Conservation (phyloP, 768 basidiomycete species). For the Hortiboletus campestris region DNA sequence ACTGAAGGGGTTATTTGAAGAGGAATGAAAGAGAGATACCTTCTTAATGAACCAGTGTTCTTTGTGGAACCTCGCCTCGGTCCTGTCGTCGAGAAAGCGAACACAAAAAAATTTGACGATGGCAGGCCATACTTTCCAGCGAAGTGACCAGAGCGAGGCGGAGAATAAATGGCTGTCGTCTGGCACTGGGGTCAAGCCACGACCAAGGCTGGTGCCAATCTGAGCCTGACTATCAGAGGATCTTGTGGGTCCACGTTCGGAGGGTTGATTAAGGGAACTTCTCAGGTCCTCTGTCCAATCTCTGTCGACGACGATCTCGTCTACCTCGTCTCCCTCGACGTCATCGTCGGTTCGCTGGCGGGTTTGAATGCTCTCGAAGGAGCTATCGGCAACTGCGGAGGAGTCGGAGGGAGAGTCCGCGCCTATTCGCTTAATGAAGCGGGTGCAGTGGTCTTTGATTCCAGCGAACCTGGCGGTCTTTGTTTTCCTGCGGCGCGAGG, state of each 20-base stretch:
- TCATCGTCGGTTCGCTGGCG: slow-evolving; percentile 33
- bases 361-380: slow-evolving; percentile 37
- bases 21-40: slow-evolving; percentile 20
- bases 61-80: slow-evolving; percentile 49
- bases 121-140: slow-evolving; percentile 58
- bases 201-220: slow-evolving; percentile 35
- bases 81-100: slow-evolving; percentile 58
- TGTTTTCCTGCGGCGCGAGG: slow-evolving; percentile 29
- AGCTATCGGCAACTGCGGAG: slow-evolving; percentile 50
- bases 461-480: slow-evolving; percentile 40
- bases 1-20: slow-evolving; percentile 1
- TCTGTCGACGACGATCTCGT: slow-evolving; percentile 77
- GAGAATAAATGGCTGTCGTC: slow-evolving; percentile 37
- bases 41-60: slow-evolving; percentile 77
- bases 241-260: slow-evolving; percentile 50
- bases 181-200: slow-evolving; percentile 34
- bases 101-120: slow-evolving; percentile 58
- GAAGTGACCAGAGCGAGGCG: slow-evolving; percentile 41
- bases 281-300: slow-evolving; percentile 61
- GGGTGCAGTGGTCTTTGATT: slow-evolving; percentile 46
- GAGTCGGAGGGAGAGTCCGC: slow-evolving; percentile 57
- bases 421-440: slow-evolving; percentile 53
- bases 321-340: slow-evolving; percentile 42
- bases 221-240: slow-evolving; percentile 43
- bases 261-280: slow-evolving; percentile 52